Base-by-base conservation (phyloP, 306 rosid species). In the Quillaja saponaria region DNA sequence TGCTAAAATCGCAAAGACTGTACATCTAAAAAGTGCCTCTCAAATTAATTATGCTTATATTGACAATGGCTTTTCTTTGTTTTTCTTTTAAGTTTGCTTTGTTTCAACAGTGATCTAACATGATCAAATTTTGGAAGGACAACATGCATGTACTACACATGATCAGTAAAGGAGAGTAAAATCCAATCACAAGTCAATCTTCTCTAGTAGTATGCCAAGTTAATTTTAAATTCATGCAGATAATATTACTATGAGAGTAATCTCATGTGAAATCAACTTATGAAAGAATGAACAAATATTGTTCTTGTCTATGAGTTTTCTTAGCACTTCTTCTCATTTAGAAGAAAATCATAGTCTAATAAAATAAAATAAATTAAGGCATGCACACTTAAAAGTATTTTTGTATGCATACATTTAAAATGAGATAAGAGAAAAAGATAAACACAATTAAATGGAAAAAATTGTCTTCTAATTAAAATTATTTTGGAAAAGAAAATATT, bases 11-110 rank as follows among this genome's bases (percentile, higher is more conserved):
- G 45, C 18, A 16, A 45, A n/a, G n/a, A n/a, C n/a, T n/a, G n/a
- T n/a, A n/a, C n/a, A n/a, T n/a, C n/a, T n/a, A n/a, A n/a, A 47
- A 65, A 64, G 70, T 42, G 52, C 52, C n/a, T 37, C 25, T 62
- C 50, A 61, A 57, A 67, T 55, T n/a, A n/a, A n/a, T n/a, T 71
- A 34, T 55, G 46, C 41, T 71, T 48, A 67, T 61, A 47, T 15
- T 54, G 42, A 34, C 39, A 33, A 3, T 53, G 46, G 13, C 39
- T 10, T 13, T 48, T 68, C 34, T 16, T 13, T 53, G 41, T 28
- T 20, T 10, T n/a, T 13, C 49, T 21, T 65, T 50, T 33, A 51
- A 40, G 53, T 65, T 16, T 47, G n/a, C n/a, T n/a, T n/a, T n/a
- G n/a, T n/a, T n/a, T n/a, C n/a, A n/a, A n/a, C n/a, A n/a, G n/a